phyloP scores from a whole-genome alignment of 495 filamentous ascomycete genomes.

The Aeminium ludgeri region DNA sequence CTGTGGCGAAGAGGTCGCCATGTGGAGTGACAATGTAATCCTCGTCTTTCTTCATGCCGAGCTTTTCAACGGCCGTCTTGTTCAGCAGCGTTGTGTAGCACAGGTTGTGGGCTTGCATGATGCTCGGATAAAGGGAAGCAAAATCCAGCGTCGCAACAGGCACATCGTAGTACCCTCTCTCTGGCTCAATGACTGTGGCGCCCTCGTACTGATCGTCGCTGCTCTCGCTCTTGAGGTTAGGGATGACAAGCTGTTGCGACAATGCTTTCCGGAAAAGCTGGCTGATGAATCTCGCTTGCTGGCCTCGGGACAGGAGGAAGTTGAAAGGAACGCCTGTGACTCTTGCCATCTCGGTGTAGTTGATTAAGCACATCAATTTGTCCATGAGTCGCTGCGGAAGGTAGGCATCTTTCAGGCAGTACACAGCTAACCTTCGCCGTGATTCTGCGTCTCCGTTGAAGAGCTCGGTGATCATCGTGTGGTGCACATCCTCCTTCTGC shows the following conservation, averaged over 20 bases:
- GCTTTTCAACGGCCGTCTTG: conserved; percentile 56
- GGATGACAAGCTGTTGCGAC: conserved; percentile 84
- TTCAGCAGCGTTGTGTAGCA: conserved; percentile 93
- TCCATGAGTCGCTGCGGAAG: conserved; percentile 89
- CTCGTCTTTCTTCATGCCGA: conserved; percentile 60
- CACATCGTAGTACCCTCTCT: conserved; percentile 77
- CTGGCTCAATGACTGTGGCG: conserved; percentile 93
- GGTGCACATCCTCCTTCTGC: conserved; percentile 97
- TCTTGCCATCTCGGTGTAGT: conserved; percentile 99
- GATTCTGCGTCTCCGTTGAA: conserved; percentile 92
- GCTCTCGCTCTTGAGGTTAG: conserved; percentile 48
- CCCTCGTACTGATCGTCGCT: conserved; percentile 85
- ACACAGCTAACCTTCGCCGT: conserved; percentile 74
- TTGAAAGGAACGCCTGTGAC: conserved; percentile 98
- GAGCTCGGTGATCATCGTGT: conserved; percentile 97
- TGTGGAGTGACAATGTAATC: conserved; percentile 96
- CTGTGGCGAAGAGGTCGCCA: conserved; percentile 80
- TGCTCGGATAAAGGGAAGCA: conserved; percentile 92
- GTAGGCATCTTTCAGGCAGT: conserved; percentile 96
- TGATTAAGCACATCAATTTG: conserved; percentile 91
- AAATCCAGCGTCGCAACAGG: conserved; percentile 98
- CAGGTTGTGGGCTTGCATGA: conserved; percentile 96
- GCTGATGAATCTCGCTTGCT: conserved; percentile 95
- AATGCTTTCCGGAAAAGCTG: conserved; percentile 90
- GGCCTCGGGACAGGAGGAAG: conserved; percentile 75